These are phyloP conservation scores for Acacia acuminata DNA, from an alignment of 306 rosid species.

Conservation along the genomic window DNA sequence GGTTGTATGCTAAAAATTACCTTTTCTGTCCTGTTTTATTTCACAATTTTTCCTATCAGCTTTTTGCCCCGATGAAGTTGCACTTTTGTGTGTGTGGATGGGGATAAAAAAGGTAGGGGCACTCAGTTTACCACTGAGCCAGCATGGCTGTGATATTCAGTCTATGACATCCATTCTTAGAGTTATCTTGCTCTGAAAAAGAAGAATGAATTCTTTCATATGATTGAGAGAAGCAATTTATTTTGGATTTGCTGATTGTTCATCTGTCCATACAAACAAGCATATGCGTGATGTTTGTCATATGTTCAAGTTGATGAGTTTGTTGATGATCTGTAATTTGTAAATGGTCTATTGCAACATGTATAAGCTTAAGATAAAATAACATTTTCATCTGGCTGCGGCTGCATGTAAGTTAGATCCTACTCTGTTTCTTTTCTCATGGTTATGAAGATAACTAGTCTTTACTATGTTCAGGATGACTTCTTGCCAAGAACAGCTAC, in stretches of 20 bases:
- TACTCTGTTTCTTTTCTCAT: conserved; percentile 19
- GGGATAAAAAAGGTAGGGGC: no score
- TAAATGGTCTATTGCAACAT: background rate
- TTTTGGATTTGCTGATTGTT: background rate
- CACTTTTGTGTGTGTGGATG: no score
- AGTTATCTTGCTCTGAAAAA: conserved; percentile 1
- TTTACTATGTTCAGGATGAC: conserved; percentile 73
- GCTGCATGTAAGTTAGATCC: conserved; percentile 15
- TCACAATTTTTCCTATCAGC: background rate
- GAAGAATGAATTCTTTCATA: conserved; percentile 6
- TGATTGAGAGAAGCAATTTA: background rate
- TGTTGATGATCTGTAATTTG: conserved; percentile 1
- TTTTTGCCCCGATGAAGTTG: background rate
- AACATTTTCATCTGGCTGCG: background rate
- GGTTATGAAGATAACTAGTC: conserved; percentile 30
- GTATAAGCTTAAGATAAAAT: background rate
- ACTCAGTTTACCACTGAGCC: no score
- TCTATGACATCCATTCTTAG: background rate
- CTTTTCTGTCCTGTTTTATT: background rate
- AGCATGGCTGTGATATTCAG: background rate
- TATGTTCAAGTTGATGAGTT: background rate
- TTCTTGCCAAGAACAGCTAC: conserved; percentile 96
- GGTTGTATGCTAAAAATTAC: background rate
- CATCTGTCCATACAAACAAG: background rate
- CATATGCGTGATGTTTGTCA: conserved; percentile 3